Percentiles rank a stretch among this genome's conserved stretches.
Conservation (phyloP, 2,329 filamentous ascomycete genomes). For the Pseudogymnoascus sp. region DNA sequence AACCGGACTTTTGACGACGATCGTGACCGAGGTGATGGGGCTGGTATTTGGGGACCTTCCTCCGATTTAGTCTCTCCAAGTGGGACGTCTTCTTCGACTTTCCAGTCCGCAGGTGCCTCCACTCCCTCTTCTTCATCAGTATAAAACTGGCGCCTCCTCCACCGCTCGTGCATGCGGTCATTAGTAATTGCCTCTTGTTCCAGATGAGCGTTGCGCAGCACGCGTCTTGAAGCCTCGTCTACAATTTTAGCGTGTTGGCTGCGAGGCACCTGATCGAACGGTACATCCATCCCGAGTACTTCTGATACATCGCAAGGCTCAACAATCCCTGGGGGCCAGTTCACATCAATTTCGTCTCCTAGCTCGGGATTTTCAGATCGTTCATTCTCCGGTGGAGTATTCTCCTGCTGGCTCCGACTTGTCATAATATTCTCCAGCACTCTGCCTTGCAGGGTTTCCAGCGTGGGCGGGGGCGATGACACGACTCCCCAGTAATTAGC, state of each 20-base stretch:
- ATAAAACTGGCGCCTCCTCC: conserved; percentile 72
- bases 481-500: conserved; percentile 2
- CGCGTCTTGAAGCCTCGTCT: neutral
- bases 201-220: neutral
- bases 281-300: neutral
- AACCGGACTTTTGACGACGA: conserved; percentile 76
- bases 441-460: neutral
- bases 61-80: neutral
- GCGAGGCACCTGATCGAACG: neutral
- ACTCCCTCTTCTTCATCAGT: conserved; percentile 78
- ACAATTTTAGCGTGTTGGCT: neutral
- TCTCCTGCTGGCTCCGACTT: neutral
- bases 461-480: neutral
- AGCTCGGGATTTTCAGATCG: neutral
- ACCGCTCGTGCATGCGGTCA: conserved; percentile 53
- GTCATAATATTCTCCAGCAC: neutral
- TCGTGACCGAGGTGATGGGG: conserved; percentile 54
- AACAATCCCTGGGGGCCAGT: neutral
- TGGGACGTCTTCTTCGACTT: conserved; percentile 49
- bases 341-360: neutral
- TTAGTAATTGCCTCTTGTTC: conserved; percentile 1
- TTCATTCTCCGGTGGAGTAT: neutral
- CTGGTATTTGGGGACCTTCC: neutral
- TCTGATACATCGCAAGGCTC: conserved; percentile 1
- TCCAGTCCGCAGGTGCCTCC: conserved; percentile 54